Evolutionary conservation across 2,329 filamentous ascomycete species (phyloP), one percentile per base, ranked within the genome.

Genomic region (Ilyonectria mors-panacis): DNA sequence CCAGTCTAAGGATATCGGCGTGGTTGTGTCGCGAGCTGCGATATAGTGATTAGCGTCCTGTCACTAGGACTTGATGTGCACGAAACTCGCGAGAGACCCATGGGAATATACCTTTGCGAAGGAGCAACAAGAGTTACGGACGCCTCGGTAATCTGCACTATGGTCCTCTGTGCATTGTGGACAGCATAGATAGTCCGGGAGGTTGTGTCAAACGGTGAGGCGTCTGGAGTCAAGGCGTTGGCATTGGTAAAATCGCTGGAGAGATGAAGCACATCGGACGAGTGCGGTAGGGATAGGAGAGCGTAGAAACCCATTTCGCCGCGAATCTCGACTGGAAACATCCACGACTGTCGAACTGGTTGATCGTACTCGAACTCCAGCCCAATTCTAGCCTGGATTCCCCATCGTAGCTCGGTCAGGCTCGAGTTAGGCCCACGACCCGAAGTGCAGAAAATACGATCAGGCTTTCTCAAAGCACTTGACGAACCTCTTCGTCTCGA

Each of bases 321-420:
- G 19, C 69, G 55, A 9, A 65, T 62, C 6, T 76, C 69, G 10
- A 74, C 63, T 8, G 73, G 78, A 35, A 91, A 83, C 13, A 85
- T 80, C 88, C 89, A 91, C 17, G 83, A 85, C 54, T 85, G 81
- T 57, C 83, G 85, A 35, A 89, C 83, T 2, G 83, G 81, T 7
- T 81, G 81, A 8, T 80, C 81, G 48, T 84, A 86, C 23, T 88
- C 85, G 12, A 90, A 81, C 23, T 89, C 86, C 6, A 89, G 74
- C 1, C 87, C 89, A 70, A 93, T 88, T 63, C 87, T 89, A 19
- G 92, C 93, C 74, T 92, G 89, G 30, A 93, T 81, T 4, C 93
- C 93, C 78, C 89, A 85, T 68, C 92, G 87, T 68, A 93, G 84
- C 75, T 95, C 92, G 3, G 89, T 88, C 26, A 95, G 82, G 8